A percentile compares a stretch with the other conserved stretches of the same genome.
Conservation (phyloP, 2,329 filamentous ascomycete species). For the Botrytis elliptica region DNA sequence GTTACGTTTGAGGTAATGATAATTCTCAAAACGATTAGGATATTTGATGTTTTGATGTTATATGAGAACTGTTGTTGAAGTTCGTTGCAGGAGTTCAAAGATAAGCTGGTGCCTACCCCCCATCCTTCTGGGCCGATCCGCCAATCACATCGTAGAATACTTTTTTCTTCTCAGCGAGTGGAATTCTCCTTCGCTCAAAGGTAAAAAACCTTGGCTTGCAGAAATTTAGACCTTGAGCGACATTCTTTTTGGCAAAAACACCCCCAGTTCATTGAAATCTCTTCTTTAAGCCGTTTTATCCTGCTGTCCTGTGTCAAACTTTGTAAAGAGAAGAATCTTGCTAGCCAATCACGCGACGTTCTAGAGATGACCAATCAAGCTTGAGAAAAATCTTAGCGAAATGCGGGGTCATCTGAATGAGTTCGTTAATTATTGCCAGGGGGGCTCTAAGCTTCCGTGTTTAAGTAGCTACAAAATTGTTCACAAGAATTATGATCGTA, state of each 20-base stretch:
- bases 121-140: too few relatives aligned
- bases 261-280: background rate
- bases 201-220: background rate
- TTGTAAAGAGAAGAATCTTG: background rate
- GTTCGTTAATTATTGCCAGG: background rate
- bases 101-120: background rate
- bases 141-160: background rate
- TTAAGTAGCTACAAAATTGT: too few relatives aligned
- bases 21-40: background rate
- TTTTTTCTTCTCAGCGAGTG: background rate
- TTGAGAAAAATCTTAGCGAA: background rate
- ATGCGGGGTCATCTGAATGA: background rate
- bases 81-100: background rate
- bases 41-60: background rate
- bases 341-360: background rate
- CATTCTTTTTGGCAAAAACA: rapidly evolving
- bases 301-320: background rate
- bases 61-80: background rate
- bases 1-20: background rate
- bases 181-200: background rate
- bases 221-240: background rate
- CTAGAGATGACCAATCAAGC: background rate
- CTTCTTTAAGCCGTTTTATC: background rate
- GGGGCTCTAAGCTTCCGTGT: background rate
- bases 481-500: too few relatives aligned